Conservation (phyloP, 495 filamentous ascomycete genomes). For the Penicillium turbatum region DNA sequence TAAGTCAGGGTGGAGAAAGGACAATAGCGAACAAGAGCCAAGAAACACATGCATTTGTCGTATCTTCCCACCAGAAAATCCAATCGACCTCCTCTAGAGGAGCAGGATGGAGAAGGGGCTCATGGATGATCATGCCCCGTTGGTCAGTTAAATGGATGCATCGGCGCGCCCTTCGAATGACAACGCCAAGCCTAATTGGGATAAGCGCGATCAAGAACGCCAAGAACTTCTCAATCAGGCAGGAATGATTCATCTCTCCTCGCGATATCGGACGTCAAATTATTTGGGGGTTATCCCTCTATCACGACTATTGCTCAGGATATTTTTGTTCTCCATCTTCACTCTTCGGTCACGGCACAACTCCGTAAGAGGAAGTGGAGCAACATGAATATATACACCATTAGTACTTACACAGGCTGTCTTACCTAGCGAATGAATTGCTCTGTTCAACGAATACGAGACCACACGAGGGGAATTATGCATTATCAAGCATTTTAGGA, state of each 20-base stretch:
- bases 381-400: no score
- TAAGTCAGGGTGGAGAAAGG: neutral
- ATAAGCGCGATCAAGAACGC: conserved; percentile 1
- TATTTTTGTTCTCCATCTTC: no score
- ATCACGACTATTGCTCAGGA: no score
- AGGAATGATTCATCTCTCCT: conserved; percentile 11
- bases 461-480: no score
- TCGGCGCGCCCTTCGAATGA: conserved; percentile 37
- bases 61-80: neutral
- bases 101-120: conserved; percentile 1
- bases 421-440: no score
- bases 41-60: neutral
- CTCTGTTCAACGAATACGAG: no score
- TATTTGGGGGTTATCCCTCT: no score
- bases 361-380: no score
- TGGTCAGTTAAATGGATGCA: conserved; percentile 11
- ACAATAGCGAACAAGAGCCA: neutral
- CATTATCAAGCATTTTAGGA: no score
- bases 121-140: conserved; percentile 1
- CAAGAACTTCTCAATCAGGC: conserved; percentile 3
- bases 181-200: conserved; percentile 32
- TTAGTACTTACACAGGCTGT: no score
- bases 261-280: conserved; percentile 17
- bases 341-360: no score
- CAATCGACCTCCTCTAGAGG: neutral